These are phyloP conservation scores for Aspergillus indologenus DNA, from an alignment of 495 filamentous ascomycete genomes.

Conservation along the genomic window DNA sequence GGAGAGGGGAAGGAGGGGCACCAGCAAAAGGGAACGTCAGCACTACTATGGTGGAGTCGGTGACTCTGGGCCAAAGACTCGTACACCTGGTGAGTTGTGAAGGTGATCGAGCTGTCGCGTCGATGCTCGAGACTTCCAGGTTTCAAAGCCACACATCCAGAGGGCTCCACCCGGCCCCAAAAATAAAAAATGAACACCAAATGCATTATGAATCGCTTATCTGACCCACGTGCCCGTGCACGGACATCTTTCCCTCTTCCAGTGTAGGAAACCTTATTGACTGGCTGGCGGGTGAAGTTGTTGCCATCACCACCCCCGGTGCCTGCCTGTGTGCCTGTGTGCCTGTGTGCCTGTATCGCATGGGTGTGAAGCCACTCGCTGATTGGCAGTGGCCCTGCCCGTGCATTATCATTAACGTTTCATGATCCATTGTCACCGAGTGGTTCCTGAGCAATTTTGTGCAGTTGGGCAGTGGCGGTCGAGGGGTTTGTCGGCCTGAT, in stretches of 20 bases:
- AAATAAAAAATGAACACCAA: background rate
- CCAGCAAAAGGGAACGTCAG: background rate
- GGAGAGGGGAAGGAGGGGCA: background rate
- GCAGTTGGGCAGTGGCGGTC: conserved; percentile 3
- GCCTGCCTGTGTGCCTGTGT: background rate
- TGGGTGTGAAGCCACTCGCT: background rate
- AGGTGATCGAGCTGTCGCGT: background rate
- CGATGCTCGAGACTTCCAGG: background rate
- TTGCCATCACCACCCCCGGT: background rate
- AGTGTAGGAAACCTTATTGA: background rate
- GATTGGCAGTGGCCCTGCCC: background rate
- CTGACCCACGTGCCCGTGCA: conserved; percentile 4
- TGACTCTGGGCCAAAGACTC: background rate
- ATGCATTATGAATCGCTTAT: background rate
- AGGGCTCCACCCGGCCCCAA: background rate
- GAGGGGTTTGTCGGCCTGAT: conserved; percentile 2
- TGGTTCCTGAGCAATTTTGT: background rate
- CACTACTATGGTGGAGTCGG: background rate
- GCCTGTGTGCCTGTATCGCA: background rate
- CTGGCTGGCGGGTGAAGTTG: background rate
- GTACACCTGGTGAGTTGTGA: background rate
- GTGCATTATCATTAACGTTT: background rate
- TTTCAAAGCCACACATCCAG: background rate
- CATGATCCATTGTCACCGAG: background rate
- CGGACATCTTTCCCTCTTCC: background rate